These are phyloP conservation scores for Cercis canadensis DNA, from an alignment of 306 rosid species.

Conservation along the genomic window DNA sequence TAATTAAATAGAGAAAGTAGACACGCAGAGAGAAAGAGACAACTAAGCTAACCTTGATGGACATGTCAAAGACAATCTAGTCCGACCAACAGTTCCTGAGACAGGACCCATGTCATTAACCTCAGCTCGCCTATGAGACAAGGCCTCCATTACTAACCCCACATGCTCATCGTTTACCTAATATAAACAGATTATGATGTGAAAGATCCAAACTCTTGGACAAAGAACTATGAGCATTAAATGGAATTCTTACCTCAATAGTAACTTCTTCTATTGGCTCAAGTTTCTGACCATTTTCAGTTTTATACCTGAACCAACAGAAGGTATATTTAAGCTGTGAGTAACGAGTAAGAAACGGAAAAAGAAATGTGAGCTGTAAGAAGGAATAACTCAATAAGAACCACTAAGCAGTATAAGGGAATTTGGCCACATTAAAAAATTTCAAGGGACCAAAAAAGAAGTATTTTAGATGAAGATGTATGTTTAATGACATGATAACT, in stretches of 20 bases:
- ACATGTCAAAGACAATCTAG: constrained; percentile 83
- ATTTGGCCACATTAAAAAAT: constrained; percentile 23
- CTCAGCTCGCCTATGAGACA: constrained; percentile 95
- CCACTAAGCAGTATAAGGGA: constrained; percentile 2
- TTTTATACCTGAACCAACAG: constrained; percentile 79
- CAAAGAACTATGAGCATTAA: constrained; percentile 9
- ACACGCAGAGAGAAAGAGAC: constrained; percentile 8
- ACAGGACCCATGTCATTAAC: constrained; percentile 96
- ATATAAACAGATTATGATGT: constrained; percentile 29
- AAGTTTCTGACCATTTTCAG: constrained; percentile 71
- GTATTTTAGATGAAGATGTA: no score
- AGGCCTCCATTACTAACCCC: constrained; percentile 94
- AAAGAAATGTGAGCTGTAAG: constrained; percentile 1
- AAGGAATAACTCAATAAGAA: constrained; percentile 28
- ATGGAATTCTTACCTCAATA: constrained; percentile 69
- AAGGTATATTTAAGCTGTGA: constrained; percentile 20
- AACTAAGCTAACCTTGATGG: constrained; percentile 79
- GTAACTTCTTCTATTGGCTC: constrained; percentile 99
- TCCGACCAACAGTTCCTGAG: constrained; percentile 82
- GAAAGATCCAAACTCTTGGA: constrained; percentile 29
- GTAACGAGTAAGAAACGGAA: not conserved
- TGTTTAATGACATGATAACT: no score
- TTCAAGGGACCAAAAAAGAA: not conserved
- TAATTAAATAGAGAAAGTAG: constrained; percentile 17
- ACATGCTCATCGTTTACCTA: constrained; percentile 97